These are phyloP conservation scores for Xerocomus potaroensis DNA, from an alignment of 768 basidiomycete genomes.

Conservation along the genomic window DNA sequence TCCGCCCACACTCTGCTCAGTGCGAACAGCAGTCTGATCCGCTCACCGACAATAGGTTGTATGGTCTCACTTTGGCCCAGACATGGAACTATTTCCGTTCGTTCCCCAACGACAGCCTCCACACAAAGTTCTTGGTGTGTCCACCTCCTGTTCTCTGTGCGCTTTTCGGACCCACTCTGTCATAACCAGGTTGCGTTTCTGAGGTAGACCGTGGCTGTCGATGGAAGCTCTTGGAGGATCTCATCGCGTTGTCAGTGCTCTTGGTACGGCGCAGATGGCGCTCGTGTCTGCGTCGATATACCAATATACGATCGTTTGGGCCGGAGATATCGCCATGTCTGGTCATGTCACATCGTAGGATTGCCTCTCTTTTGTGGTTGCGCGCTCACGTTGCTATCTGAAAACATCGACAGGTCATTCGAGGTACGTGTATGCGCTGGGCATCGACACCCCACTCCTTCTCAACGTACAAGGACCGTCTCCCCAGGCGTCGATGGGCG, in stretches of 20 bases:
- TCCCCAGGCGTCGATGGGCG: constrained; percentile 33
- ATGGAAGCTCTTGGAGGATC: background rate
- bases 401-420: constrained; percentile 14
- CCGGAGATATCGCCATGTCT: constrained; percentile 22
- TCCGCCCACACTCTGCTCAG: constrained; percentile 9
- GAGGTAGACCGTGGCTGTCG: constrained; percentile 17
- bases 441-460: background rate
- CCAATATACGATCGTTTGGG: constrained; percentile 30
- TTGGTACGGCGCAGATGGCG: constrained; percentile 27
- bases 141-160: background rate
- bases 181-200: constrained; percentile 28
- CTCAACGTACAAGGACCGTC: background rate
- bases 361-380: background rate
- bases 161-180: background rate
- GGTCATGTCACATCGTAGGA: constrained; percentile 27
- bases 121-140: constrained; percentile 32
- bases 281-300: constrained; percentile 31
- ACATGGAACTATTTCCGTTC: constrained; percentile 33
- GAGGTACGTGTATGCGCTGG: constrained; percentile 20
- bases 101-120: constrained; percentile 26
- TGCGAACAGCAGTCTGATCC: background rate
- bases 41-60: constrained; percentile 30
- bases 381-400: background rate
- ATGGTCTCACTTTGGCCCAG: constrained; percentile 33
- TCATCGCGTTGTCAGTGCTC: constrained; percentile 13